Percentiles rank a stretch among this genome's conserved stretches.
Evolutionary conservation across 805 yeast species (phyloP).

Genomic region (Yamadazyma sp.): DNA sequence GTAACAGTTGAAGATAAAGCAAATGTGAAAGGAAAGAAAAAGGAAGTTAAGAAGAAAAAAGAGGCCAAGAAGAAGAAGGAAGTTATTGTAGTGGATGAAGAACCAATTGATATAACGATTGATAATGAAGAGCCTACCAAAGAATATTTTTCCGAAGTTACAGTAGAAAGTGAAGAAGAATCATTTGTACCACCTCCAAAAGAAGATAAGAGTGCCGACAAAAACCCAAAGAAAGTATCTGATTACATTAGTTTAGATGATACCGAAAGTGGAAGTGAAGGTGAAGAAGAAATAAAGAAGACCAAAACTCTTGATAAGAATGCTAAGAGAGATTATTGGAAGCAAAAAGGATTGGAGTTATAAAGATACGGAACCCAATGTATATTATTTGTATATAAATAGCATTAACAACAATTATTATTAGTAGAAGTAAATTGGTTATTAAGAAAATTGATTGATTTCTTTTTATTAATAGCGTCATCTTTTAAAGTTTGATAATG

Average conservation of each 20-base stretch:
- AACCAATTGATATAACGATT: neutral
- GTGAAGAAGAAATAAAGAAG: constrained; percentile 8
- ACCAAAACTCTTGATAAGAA: constrained; percentile 29
- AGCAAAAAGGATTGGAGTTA: constrained; percentile 39
- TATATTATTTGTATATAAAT: constrained; percentile 4
- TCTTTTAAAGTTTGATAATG: constrained; percentile 6
- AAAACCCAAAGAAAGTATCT: constrained; percentile 4
- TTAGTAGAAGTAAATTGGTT: constrained; percentile 5
- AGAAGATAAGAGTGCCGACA: constrained; percentile 17
- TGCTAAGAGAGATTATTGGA: constrained; percentile 38
- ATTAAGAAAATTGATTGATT: constrained; percentile 8
- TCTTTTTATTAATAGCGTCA: constrained; percentile 4
- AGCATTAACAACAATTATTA: constrained; percentile 7
- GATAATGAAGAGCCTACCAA: constrained; percentile 11
- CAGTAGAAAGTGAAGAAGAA: constrained; percentile 32
- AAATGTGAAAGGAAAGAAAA: neutral
- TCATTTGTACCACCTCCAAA: constrained; percentile 7
- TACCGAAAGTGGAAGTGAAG: constrained; percentile 6
- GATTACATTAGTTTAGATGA: constrained; percentile 5
- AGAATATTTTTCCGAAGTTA: constrained; percentile 45
- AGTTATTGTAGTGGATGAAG: constrained; percentile 3
- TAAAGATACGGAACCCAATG: constrained; percentile 10
- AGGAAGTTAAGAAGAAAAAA: neutral
- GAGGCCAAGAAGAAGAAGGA: neutral
- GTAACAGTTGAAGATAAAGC: constrained; percentile 22